Evolutionary conservation across 1,284 basidiomycete genomes (phyloP), one percentile per base, ranked within the genome.

Genomic region (Cutaneotrichosporon sp.): DNA sequence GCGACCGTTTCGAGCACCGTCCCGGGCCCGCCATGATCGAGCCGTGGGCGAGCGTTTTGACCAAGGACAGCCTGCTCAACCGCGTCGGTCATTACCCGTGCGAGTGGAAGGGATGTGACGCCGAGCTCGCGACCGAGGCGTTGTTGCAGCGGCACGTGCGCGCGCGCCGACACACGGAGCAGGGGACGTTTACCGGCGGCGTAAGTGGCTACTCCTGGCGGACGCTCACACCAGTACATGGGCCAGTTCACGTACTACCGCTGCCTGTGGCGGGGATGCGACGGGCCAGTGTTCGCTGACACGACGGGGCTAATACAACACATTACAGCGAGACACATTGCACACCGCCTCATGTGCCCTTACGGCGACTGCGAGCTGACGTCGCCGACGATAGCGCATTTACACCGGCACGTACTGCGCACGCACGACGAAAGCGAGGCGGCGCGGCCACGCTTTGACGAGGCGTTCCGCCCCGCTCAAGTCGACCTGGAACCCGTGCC

Each of bases 51-150:
- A 49, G 51, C 20, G 51, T 69, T 1, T 51, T 72, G 15, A 50
- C 55, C 4, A 52, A 59, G 23, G n/a, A 55, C 4, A 62, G 57
- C 13, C 39, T 72, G 21, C 41, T 66, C 8, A 55, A 64, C n/a
- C 54, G 66, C 8, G 30, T 55, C 9, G 53, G 46, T n/a, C 50
- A 55, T 26, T 56, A 56, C 18, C 7, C 15, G 8, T 72, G 70
- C 43, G 53, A 49, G 8, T 72, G 70, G 70, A 64, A 70, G 49
- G 66, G 64, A 4, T 72, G 70, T 22, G 61, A 62, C 40, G 58
- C 67, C 1, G 46, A 65, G 10, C 51, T 72, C 12, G 68, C 46
- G 4, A 60, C 52, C 30, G 68, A 72, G 51, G 22, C 36, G 26
- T 46, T 56, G n/a, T 57, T 72, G 5, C 23, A 42, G 15, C 55